A percentile compares a stretch with the other conserved stretches of the same genome.
Evolutionary conservation across 31 red algal species (phyloP).

Genomic region (Porphyra umbilicalis): DNA sequence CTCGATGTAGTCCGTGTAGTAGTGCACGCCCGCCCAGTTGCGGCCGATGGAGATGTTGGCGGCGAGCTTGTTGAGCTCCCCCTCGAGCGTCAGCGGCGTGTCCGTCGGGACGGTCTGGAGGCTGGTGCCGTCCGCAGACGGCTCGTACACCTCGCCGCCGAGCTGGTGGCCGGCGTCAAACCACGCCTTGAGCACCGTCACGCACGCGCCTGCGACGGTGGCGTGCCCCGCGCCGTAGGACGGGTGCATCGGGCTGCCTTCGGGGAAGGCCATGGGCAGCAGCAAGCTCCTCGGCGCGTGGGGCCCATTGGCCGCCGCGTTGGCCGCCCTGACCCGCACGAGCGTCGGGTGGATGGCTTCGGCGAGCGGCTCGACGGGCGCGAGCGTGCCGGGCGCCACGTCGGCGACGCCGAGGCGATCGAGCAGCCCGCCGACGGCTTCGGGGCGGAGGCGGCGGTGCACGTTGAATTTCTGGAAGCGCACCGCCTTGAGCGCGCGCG

Average conservation of each 20-base stretch:
- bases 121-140: neutral
- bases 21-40: conserved; percentile 56
- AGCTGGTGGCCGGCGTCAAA: conserved; percentile 18
- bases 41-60: conserved; percentile 55
- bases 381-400: neutral
- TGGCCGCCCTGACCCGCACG: neutral
- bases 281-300: neutral
- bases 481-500: conserved; percentile 64
- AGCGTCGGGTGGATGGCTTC: neutral
- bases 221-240: conserved; percentile 64
- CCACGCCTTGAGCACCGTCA: conserved; percentile 57
- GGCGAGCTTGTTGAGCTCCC: conserved; percentile 65
- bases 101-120: too few relatives aligned
- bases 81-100: conserved; percentile 46
- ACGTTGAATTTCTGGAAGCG: conserved; percentile 58
- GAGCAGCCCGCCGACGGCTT: conserved; percentile 30
- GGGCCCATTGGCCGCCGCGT: too few relatives aligned
- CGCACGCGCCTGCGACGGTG: conserved; percentile 58
- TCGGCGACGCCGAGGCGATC: conserved; percentile 4
- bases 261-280: conserved; percentile 59
- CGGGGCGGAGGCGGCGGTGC: conserved; percentile 48
- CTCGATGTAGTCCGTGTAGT: conserved; percentile 46
- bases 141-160: neutral
- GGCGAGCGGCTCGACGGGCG: neutral
- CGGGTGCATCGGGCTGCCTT: conserved; percentile 68